Conservation (phyloP, 176 grass and related monocot species). For the Pontederia paniculata region DNA sequence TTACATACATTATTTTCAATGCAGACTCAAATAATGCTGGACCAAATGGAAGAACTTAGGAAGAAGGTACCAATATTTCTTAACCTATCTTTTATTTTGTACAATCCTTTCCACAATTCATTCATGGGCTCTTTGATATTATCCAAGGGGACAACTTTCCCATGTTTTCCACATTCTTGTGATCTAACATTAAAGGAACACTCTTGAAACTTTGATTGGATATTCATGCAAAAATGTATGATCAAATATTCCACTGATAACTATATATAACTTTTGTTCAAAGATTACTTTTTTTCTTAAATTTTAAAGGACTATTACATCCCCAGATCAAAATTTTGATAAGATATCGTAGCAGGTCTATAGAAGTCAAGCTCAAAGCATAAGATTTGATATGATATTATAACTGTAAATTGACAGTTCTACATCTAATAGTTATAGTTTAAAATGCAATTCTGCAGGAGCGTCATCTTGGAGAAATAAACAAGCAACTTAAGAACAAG, state of each 20-base stretch:
- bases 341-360: too few relatives aligned
- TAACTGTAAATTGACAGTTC: too few relatives aligned
- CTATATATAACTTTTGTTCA: neutral
- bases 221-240: too few relatives aligned
- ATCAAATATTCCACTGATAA: neutral
- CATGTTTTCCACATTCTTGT: neutral
- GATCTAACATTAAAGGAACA: too few relatives aligned
- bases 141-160: neutral
- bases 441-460: too few relatives aligned
- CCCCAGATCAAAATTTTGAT: too few relatives aligned
- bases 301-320: constrained; percentile 3
- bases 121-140: neutral
- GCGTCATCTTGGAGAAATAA: constrained; percentile 78
- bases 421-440: too few relatives aligned
- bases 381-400: too few relatives aligned
- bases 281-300: neutral
- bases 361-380: too few relatives aligned
- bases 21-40: constrained; percentile 89
- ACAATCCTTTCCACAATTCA: neutral
- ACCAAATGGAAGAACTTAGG: constrained; percentile 91
- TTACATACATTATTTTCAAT: too few relatives aligned
- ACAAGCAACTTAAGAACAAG: constrained; percentile 81
- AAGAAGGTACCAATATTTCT: constrained; percentile 39
- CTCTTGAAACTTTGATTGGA: too few relatives aligned
- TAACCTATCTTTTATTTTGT: neutral